phyloP scores from a whole-genome alignment of 345 rosid species.

The Salix viminalis region DNA sequence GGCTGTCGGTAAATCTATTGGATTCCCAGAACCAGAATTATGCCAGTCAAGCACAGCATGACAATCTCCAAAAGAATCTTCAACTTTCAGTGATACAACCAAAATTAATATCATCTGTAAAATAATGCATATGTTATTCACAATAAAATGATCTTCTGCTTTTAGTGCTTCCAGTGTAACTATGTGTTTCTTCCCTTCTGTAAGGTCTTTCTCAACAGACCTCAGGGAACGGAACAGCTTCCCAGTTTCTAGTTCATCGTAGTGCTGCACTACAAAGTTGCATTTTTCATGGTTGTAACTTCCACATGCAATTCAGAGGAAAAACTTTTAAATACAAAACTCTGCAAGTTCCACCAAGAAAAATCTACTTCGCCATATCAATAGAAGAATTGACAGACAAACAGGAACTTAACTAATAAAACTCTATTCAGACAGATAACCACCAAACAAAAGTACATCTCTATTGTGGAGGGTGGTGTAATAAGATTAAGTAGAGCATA shows the following conservation, averaged over 20 bases:
- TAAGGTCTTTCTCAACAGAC: conserved; percentile 28
- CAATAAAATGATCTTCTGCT: conserved; percentile 1
- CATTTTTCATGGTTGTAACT: not conserved
- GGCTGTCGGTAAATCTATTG: not conserved
- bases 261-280: conserved; percentile 24
- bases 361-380: not conserved
- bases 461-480: not conserved
- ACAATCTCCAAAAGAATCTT: not conserved
- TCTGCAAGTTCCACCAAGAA: not conserved
- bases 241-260: conserved; percentile 40
- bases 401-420: not conserved
- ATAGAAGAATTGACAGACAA: not conserved
- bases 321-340: not conserved
- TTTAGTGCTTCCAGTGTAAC: not conserved
- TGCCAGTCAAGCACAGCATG: not conserved
- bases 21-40: not conserved
- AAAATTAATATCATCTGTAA: not conserved
- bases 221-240: conserved; percentile 25
- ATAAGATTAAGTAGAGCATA: not conserved
- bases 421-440: not conserved
- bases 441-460: not conserved
- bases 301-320: not conserved
- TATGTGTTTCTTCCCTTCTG: not conserved
- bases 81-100: not conserved
- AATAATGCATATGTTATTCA: not conserved